Percentiles rank a stretch among this genome's conserved stretches.
Evolutionary conservation across 202 grass and related monocot species (phyloP).

Genomic region (Bolboschoenoplectus hybrid): DNA sequence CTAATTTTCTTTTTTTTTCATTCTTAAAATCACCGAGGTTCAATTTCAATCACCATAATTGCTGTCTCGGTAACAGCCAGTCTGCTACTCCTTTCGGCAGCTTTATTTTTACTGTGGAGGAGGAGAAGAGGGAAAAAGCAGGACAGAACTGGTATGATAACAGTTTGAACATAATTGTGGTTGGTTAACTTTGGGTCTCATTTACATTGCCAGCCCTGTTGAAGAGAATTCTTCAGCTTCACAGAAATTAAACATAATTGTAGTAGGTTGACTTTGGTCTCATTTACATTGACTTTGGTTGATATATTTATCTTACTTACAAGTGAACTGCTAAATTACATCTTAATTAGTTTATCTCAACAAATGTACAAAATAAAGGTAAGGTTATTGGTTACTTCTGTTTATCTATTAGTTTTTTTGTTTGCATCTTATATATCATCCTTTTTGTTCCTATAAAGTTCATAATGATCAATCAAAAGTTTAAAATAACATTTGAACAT

Average conservation of each 20-base stretch:
- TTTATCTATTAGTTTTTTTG: background rate
- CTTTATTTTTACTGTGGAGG: background rate
- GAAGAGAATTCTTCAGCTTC: background rate
- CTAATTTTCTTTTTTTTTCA: constrained; percentile 18
- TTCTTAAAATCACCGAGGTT: background rate
- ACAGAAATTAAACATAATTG: background rate
- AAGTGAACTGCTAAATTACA: background rate
- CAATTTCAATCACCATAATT: background rate
- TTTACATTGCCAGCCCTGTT: background rate
- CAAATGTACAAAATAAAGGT: too few relatives aligned
- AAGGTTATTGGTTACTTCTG: background rate
- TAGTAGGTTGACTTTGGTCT: too few relatives aligned
- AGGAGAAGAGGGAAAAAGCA: background rate
- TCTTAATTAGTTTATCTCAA: background rate
- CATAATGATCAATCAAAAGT: background rate
- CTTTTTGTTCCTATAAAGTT: background rate
- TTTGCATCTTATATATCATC: background rate
- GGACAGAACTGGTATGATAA: background rate
- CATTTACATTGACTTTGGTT: too few relatives aligned
- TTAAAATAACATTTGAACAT: background rate
- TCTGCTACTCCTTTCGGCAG: constrained; percentile 12
- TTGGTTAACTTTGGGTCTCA: background rate
- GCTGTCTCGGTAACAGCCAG: background rate
- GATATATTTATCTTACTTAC: background rate
- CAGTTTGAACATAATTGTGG: background rate